A percentile compares a stretch with the other conserved stretches of the same genome.
Evolutionary conservation across 495 filamentous ascomycete species (phyloP).

Genomic region (Penicillium ochrochloron): DNA sequence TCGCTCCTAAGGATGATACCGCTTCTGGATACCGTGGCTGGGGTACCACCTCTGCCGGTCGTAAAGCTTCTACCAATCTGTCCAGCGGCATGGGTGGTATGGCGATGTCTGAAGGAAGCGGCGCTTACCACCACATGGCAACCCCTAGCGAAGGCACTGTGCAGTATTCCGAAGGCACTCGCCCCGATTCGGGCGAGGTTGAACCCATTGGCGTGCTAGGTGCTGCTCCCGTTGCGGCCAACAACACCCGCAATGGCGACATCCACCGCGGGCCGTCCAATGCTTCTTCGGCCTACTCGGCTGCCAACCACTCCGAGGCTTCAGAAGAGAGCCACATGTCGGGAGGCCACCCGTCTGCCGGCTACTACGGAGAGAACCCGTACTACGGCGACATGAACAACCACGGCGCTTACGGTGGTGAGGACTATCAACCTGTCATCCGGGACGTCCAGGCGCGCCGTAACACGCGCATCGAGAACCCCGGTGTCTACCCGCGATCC

Average conservation of each 20-base stretch:
- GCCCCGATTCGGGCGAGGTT: constrained; percentile 66
- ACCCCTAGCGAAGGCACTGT: constrained; percentile 72
- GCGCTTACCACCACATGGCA: constrained; percentile 60
- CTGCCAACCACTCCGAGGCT: constrained; percentile 77
- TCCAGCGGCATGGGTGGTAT: constrained; percentile 73
- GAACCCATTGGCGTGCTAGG: constrained; percentile 81
- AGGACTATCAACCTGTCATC: constrained; percentile 78
- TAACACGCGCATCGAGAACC: constrained; percentile 93
- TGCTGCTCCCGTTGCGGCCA: constrained; percentile 63
- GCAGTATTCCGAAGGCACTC: constrained; percentile 66
- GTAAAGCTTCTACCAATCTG: constrained; percentile 86
- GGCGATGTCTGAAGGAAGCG: constrained; percentile 73
- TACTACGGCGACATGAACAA: constrained; percentile 60
- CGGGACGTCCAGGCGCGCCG: constrained; percentile 89
- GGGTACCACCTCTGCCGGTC: constrained; percentile 82
- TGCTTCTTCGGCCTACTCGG: constrained; percentile 94
- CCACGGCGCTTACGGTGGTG: constrained; percentile 61
- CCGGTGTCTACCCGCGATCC: constrained; percentile 82
- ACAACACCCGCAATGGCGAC: constrained; percentile 64
- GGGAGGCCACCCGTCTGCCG: constrained; percentile 47
- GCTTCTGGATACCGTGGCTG: constrained; percentile 87
- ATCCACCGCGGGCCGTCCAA: constrained; percentile 93
- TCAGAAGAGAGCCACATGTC: constrained; percentile 74
- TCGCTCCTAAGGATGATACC: constrained; percentile 67
- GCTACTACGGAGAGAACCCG: constrained; percentile 58